Evolutionary conservation across 176 grass and related monocot genomes (phyloP), one percentile per base, ranked within the genome.

Genomic region (Triticum monococcum): DNA sequence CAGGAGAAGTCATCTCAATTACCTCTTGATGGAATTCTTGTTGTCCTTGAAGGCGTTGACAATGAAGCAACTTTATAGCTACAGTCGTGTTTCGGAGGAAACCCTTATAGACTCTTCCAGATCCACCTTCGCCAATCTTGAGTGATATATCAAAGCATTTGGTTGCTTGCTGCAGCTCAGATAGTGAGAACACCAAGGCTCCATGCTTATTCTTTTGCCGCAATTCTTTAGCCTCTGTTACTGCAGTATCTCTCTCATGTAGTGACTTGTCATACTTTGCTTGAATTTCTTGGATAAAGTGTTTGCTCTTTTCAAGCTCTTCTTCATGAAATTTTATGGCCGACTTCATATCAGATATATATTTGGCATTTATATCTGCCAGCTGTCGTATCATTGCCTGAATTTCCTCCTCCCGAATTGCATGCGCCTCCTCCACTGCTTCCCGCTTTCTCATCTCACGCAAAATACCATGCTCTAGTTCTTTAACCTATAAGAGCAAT

Each of bases 11-110:
- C 46, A 46, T 75, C 40, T 57, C 13, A 33, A 17, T 82, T 90
- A 93, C 95, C 95, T 94, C 90, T 86, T 91, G 88, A 64, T 94
- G 63, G 79, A 97, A 97, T 26, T 89, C 75, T 36, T 61, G 65
- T 25, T 77, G 74, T 0, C 83, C 86, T 77, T 87, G 75, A 63
- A 84, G 45, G 64, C 68, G 76, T 36, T 85, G 68, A 14, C 79
- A 84, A 87, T 91, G 77, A 10, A 97, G 75, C 83, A 94, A 59
- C 81, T 89, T 97, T 82, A 97, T 88, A 71, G 92, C 90, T 12
- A 94, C 78, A 23, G 68, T 33, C 2, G 95, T 97, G 81, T 84
- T 91, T 30, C 86, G 87, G 24, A 92, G 68, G n/a, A 81, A 89
- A 13, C 95, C 92, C 79, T 80, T 91, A 45, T 92, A 97, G 14